Conservation (phyloP, 208 protist species). For the Leishmania major region DNA sequence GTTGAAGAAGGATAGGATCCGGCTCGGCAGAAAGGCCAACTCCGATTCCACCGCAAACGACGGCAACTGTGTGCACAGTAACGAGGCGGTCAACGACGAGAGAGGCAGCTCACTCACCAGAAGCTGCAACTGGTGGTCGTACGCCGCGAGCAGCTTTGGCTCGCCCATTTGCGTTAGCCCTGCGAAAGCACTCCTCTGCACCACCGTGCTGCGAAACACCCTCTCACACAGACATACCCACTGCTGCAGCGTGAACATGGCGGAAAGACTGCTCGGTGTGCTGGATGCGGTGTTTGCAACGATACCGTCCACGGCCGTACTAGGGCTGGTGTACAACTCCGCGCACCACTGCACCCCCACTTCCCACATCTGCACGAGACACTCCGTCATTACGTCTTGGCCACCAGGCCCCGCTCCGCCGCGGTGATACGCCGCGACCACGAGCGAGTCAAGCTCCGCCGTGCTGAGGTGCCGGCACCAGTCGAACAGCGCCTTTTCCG, state of each 20-base stretch:
- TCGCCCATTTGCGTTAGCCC: neutral
- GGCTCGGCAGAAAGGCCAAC: slow-evolving; percentile 19
- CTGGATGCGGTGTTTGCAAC: neutral
- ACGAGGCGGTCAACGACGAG: slow-evolving; percentile 15
- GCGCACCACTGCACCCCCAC: slow-evolving; percentile 27
- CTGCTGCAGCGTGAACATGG: slow-evolving; percentile 1
- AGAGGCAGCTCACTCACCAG: slow-evolving; percentile 27
- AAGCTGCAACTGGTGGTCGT: slow-evolving; percentile 22
- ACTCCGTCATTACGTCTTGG: neutral
- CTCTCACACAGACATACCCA: slow-evolving; percentile 23
- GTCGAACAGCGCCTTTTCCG: slow-evolving; percentile 17
- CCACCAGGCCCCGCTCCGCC: neutral
- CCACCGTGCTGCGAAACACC: slow-evolving; percentile 12
- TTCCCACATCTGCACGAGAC: slow-evolving; percentile 24
- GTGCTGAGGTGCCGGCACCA: slow-evolving; percentile 6
- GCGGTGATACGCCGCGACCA: slow-evolving; percentile 5
- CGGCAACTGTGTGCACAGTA: slow-evolving; percentile 25
- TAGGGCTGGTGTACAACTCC: slow-evolving; percentile 13
- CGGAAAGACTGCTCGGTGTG: neutral
- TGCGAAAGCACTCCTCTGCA: neutral
- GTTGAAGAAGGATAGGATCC: slow-evolving; percentile 24
- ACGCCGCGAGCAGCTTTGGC: neutral
- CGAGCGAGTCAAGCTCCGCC: slow-evolving; percentile 6
- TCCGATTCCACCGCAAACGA: neutral
- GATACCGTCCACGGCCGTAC: too few relatives aligned